phyloP scores from a whole-genome alignment of 768 basidiomycete species.

The Auriscalpium orientale region DNA sequence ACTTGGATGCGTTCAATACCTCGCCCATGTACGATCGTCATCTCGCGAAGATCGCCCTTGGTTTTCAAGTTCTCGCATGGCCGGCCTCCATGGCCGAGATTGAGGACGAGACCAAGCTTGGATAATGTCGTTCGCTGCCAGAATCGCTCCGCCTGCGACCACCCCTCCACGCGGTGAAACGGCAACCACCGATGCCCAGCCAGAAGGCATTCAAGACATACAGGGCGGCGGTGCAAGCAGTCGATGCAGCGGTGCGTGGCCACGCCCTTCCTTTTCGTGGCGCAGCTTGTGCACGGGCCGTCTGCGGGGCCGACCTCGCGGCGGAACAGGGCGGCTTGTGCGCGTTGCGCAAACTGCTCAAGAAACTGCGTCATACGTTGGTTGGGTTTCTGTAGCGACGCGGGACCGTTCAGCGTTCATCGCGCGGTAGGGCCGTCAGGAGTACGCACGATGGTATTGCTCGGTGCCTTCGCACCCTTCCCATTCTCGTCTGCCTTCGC shows the following conservation, averaged over 20 bases:
- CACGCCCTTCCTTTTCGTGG: no score
- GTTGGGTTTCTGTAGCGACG: no score
- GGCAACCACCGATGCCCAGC: not conserved
- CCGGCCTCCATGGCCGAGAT: not conserved
- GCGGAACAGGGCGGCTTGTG: no score
- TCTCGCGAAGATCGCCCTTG: not conserved
- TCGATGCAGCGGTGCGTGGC: not conserved
- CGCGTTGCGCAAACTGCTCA: no score
- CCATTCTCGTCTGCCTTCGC: no score
- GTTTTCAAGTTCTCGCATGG: not conserved
- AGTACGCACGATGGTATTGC: no score
- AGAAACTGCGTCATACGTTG: no score
- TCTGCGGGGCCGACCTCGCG: no score
- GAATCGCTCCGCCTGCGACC: not conserved
- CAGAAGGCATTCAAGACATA: not conserved
- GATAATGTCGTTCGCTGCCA: not conserved
- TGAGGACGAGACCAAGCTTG: not conserved
- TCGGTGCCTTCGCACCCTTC: no score
- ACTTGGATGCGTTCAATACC: not conserved
- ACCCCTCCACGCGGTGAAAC: not conserved
- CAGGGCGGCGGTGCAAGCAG: not conserved
- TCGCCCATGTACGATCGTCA: not conserved
- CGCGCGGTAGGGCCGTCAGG: no score
- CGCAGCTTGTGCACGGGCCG: no score
- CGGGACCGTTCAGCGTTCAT: no score